phyloP scores from a whole-genome alignment of 1,139 yeast species.

The Hyphopichia buzzinii region DNA sequence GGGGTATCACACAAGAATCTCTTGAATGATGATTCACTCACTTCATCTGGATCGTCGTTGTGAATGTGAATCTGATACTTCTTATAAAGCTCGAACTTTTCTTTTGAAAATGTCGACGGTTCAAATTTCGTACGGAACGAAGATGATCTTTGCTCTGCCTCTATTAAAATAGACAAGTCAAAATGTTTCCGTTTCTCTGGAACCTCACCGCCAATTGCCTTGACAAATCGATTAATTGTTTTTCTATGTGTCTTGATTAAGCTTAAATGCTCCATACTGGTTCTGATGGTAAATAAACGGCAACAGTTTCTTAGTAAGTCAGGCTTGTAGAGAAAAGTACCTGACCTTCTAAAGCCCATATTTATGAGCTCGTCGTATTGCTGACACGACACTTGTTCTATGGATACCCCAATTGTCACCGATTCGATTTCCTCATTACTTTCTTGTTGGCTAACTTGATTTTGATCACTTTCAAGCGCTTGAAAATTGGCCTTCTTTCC shows the following conservation, averaged over 20 bases:
- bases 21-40: conserved; percentile 47
- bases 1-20: conserved; percentile 75
- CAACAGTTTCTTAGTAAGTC: conserved; percentile 77
- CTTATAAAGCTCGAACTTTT: conserved; percentile 63
- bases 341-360: conserved; percentile 78
- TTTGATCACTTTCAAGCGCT: conserved; percentile 2
- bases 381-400: conserved; percentile 44
- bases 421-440: conserved; percentile 17
- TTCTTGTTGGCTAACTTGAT: conserved; percentile 14
- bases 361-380: conserved; percentile 67
- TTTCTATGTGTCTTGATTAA: conserved; percentile 68
- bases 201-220: conserved; percentile 26
- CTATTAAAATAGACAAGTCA: conserved; percentile 17
- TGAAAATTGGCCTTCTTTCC: conserved; percentile 37
- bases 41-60: conserved; percentile 52
- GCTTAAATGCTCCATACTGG: conserved; percentile 45
- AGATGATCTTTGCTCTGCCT: conserved; percentile 23
- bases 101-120: conserved; percentile 50
- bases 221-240: conserved; percentile 59
- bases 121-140: conserved; percentile 53
- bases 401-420: conserved; percentile 49
- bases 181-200: conserved; percentile 15
- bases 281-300: conserved; percentile 76
- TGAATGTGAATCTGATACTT: conserved; percentile 73
- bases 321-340: conserved; percentile 68